Evolutionary conservation across 2,329 filamentous ascomycete genomes (phyloP), one percentile per base, ranked within the genome.

Genomic region (Aspergillus fijiensis): DNA sequence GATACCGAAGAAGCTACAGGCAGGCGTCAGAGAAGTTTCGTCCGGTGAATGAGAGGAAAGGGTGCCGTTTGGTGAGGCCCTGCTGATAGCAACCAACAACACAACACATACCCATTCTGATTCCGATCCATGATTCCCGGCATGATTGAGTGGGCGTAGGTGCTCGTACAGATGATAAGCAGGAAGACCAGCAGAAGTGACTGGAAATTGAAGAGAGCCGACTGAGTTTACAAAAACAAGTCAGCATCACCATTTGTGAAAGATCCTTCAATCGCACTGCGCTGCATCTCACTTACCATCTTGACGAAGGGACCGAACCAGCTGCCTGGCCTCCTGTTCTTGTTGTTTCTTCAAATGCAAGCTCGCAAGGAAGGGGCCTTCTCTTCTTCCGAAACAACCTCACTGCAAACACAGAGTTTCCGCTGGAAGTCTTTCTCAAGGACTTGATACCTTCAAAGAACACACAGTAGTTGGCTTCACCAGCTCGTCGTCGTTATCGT

Each of bases 181-280:
- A 99, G 87, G 71, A 99, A 87, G 67, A 97, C 94, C 70, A 98
- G 87, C 69, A 99, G 86, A 69, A 98, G 89, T 60, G 92, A 96
- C 79, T 97, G 92, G 82, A 99, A 98, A 81, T 98, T 98, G 88
- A 99, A 97, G 72, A 99, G 89, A 58, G 95, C 95, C 61, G 95
- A 90, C 95, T 97, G 23, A 4, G 4, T 23, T 23, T 23, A 23
- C 23, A 4, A 5, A 1, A 23, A 5, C 23, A 23, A 48, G 45
- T 33, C 29, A 14, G n/a, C 42, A 50, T 58, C 21, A 51, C 54
- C 10, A 16, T 39, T 19, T 45, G 23, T 52, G 33, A 21, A 39
- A 6, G 51, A 35, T 12, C 4, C 11, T 6, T 16, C 33, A 29
- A 51, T 47, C 23, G 6, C n/a, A 16, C 21, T 27, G 47, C 19